Percentiles rank a stretch among this genome's conserved stretches.
phyloP scores from a whole-genome alignment of 345 rosid species.

The Gynandropsis gynandra region DNA sequence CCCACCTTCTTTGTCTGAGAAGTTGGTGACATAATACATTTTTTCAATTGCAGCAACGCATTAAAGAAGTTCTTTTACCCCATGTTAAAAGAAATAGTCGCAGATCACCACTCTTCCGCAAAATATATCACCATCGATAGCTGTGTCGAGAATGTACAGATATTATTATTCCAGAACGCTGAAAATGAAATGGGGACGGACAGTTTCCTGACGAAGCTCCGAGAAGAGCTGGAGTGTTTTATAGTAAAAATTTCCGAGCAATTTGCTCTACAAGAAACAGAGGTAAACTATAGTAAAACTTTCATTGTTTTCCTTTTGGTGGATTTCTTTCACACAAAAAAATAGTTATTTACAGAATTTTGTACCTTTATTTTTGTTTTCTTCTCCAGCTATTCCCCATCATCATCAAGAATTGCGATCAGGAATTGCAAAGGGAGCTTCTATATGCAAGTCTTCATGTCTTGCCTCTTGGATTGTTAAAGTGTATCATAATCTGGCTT shows the following conservation, averaged over 20 bases:
- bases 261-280: conserved; percentile 43
- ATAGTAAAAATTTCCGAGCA: conserved; percentile 31
- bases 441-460: conserved; percentile 46
- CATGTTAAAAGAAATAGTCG: conserved; percentile 31
- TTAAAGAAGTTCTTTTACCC: conserved; percentile 50
- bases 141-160: conserved; percentile 39
- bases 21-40: conserved; percentile 8
- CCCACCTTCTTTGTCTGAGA: conserved; percentile 13
- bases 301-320: not conserved
- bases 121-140: conserved; percentile 28
- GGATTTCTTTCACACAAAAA: not conserved
- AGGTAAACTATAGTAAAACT: conserved; percentile 35
- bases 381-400: conserved; percentile 47
- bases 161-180: conserved; percentile 29
- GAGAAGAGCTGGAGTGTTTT: conserved; percentile 38
- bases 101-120: conserved; percentile 18
- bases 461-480: conserved; percentile 72
- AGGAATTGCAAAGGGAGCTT: conserved; percentile 50
- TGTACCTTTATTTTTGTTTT: not conserved
- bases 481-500: conserved; percentile 67
- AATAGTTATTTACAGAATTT: not conserved
- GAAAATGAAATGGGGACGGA: conserved; percentile 20
- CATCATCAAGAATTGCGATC: conserved; percentile 41
- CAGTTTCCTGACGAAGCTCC: conserved; percentile 38
- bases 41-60: conserved; percentile 43